Evolutionary conservation across 2,329 filamentous ascomycete genomes (phyloP).

Genomic region (Ceratocystis papillata): DNA sequence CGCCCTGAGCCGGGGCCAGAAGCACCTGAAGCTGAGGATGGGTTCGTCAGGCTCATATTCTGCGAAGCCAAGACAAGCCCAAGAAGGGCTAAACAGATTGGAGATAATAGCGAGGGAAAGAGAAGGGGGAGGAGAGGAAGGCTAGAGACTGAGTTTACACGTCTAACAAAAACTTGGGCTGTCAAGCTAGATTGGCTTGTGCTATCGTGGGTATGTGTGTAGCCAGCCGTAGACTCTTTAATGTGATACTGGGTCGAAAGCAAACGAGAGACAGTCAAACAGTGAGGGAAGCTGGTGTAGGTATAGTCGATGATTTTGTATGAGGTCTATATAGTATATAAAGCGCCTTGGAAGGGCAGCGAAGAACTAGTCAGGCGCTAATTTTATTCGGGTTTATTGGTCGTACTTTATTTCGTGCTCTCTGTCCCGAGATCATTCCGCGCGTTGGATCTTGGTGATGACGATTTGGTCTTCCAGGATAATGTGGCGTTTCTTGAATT

Average conservation of each 20-base stretch:
- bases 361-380: too few species aligned
- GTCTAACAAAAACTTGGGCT: not conserved
- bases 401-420: not conserved
- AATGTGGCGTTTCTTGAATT: not conserved
- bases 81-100: not conserved
- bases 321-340: not conserved
- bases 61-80: not conserved
- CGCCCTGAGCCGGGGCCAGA: constrained; percentile 41
- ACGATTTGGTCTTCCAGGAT: not conserved
- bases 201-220: not conserved
- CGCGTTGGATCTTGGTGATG: constrained; percentile 4
- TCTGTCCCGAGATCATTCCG: not conserved
- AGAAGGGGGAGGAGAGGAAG: not conserved
- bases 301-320: not conserved
- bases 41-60: constrained; percentile 45
- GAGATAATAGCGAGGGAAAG: not conserved
- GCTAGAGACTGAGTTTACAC: too few species aligned
- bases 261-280: not conserved
- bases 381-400: not conserved
- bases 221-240: not conserved
- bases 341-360: not conserved
- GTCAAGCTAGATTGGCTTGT: not conserved
- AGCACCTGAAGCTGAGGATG: constrained; percentile 40
- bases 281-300: not conserved
- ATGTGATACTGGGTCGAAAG: not conserved